A percentile compares a stretch with the other conserved stretches of the same genome.
These are phyloP conservation scores for Fibroporia radiculosa DNA, from an alignment of 768 basidiomycete species.

Conservation along the genomic window DNA sequence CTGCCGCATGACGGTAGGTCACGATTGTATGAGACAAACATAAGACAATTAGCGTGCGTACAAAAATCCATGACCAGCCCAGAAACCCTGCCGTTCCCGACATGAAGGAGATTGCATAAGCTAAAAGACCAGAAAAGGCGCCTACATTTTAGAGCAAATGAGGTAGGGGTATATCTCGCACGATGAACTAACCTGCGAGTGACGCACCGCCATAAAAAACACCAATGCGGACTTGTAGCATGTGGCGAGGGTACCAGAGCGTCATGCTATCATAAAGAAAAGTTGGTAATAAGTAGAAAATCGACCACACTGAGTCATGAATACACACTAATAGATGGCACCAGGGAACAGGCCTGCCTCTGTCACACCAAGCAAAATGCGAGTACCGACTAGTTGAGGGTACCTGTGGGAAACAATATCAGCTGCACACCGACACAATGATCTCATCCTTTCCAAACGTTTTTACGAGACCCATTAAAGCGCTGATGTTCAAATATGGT, in stretches of 20 bases:
- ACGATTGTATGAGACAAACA: slow-evolving; percentile 31
- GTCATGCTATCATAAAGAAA: slow-evolving; percentile 16
- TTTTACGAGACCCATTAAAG: slow-evolving; percentile 60
- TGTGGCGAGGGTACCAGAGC: slow-evolving; percentile 22
- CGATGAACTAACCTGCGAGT: slow-evolving; percentile 3
- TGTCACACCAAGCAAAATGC: slow-evolving; percentile 52
- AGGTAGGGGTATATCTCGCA: slow-evolving; percentile 4
- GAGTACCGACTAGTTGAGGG: slow-evolving; percentile 50
- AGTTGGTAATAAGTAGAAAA: neutral
- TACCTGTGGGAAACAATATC: slow-evolving; percentile 57
- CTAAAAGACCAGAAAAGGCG: slow-evolving; percentile 25
- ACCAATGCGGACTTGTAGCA: slow-evolving; percentile 20
- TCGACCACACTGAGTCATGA: slow-evolving; percentile 30
- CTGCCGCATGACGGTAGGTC: slow-evolving; percentile 53
- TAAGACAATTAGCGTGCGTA: neutral
- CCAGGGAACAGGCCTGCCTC: slow-evolving; percentile 72
- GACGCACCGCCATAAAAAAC: slow-evolving; percentile 21
- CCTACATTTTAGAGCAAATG: neutral
- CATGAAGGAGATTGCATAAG: slow-evolving; percentile 29
- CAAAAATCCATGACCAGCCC: slow-evolving; percentile 29
- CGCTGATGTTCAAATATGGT: slow-evolving; percentile 26
- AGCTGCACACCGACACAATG: neutral
- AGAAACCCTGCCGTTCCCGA: slow-evolving; percentile 19
- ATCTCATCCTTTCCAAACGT: slow-evolving; percentile 27
- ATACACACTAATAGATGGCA: slow-evolving; percentile 55